These are phyloP conservation scores for Penicillium fimorum DNA, from an alignment of 495 filamentous ascomycete genomes.

Conservation along the genomic window DNA sequence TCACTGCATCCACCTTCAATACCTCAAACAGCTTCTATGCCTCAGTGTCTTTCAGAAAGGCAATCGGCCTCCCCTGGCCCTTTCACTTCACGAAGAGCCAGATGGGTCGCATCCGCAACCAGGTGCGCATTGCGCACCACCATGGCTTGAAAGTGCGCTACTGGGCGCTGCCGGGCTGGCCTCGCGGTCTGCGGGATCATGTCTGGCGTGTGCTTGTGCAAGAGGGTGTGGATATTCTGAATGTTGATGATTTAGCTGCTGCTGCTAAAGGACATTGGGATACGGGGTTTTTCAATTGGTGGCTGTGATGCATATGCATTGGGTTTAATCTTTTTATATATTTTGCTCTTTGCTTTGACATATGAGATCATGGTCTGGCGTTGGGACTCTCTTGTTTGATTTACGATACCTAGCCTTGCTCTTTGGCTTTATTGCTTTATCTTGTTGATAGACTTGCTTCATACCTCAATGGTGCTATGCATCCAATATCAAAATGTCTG, in stretches of 20 bases:
- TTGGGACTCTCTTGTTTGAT: slow-evolving; percentile 4
- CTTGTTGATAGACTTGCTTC: slow-evolving; percentile 5
- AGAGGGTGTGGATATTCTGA: slow-evolving; percentile 74
- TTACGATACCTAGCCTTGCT: slow-evolving; percentile 8
- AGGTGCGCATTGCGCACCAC: slow-evolving; percentile 66
- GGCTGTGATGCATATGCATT: slow-evolving; percentile 20
- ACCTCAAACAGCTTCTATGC: slow-evolving; percentile 50
- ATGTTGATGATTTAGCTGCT: slow-evolving; percentile 71
- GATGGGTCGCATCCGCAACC: slow-evolving; percentile 57
- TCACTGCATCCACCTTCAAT: slow-evolving; percentile 44
- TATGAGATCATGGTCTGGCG: slow-evolving; percentile 1
- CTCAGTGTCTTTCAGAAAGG: slow-evolving; percentile 42
- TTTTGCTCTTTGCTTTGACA: slow-evolving; percentile 5
- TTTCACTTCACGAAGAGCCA: slow-evolving; percentile 50
- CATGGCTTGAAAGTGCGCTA: slow-evolving; percentile 73
- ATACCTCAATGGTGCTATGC: slow-evolving; percentile 1
- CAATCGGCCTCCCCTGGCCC: slow-evolving; percentile 42
- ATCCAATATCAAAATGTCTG: not conserved
- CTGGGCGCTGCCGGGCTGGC: slow-evolving; percentile 79
- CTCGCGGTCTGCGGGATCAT: slow-evolving; percentile 66
- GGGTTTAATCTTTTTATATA: not conserved
- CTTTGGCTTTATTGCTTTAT: slow-evolving; percentile 5
- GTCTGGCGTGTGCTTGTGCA: slow-evolving; percentile 70
- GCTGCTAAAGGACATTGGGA: slow-evolving; percentile 50
- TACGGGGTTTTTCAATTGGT: slow-evolving; percentile 41